These are phyloP conservation scores for Tetrahymena thermophila DNA, from an alignment of 73 alveolate species.

Conservation along the genomic window DNA sequence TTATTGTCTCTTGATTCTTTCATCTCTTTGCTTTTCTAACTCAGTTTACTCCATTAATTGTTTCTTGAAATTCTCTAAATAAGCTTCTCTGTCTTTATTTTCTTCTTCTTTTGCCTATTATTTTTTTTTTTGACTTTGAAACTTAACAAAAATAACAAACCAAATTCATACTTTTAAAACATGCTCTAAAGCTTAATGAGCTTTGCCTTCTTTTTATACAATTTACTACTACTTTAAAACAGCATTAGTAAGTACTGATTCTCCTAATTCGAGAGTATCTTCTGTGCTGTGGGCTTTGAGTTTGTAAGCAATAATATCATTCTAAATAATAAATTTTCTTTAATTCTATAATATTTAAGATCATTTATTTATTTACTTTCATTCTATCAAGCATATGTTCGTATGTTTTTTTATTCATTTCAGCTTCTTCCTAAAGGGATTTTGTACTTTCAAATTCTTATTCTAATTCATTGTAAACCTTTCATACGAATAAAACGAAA, in stretches of 20 bases:
- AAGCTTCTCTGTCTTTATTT: conserved; percentile 24
- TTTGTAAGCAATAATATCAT: neutral
- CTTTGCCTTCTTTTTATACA: neutral
- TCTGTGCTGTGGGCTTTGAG: neutral
- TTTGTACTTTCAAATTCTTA: neutral
- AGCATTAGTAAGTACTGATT: conserved; percentile 1
- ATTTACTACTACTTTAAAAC: neutral
- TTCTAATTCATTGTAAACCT: neutral
- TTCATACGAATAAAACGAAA: neutral
- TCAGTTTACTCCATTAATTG: conserved; percentile 1
- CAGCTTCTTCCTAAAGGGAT: neutral
- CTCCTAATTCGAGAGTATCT: conserved; percentile 8
- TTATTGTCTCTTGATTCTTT: conserved; percentile 34
- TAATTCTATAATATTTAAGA: neutral
- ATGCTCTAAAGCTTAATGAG: neutral
- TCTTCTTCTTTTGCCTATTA: conserved; percentile 6
- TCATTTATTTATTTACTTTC: conserved; percentile 3
- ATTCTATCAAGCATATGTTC: conserved; percentile 40
- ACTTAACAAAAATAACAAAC: neutral
- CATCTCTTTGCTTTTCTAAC: conserved; percentile 37
- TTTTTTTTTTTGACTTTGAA: neutral
- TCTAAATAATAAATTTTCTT: neutral
- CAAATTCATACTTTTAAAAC: neutral
- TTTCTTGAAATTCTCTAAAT: conserved; percentile 15
- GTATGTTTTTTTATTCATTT: conserved; percentile 6